Evolutionary conservation across 345 rosid species (phyloP), one percentile per base, ranked within the genome.

Genomic region (Eucalyptus paniculata): DNA sequence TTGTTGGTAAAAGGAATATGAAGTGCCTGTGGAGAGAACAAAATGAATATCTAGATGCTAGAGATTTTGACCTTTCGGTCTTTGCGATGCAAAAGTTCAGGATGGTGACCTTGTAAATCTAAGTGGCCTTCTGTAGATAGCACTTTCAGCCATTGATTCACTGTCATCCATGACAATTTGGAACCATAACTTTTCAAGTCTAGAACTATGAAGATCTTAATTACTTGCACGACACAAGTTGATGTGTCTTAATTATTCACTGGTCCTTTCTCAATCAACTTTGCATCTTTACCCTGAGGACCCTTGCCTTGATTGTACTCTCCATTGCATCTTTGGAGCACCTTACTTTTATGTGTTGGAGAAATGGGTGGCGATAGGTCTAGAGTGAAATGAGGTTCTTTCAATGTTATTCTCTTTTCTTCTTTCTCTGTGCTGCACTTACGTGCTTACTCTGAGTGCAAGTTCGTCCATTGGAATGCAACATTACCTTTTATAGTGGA

Each of bases 1-100:
- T 67, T 15, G 19, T n/a, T 0, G 0, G 6, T 67, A 32, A n/a
- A 32, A 67, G 40, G 0, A n/a, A n/a, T 16, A 67, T 67, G 80
- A 16, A 67, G 80, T 67, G 40, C 80, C 21, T 32, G 80, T 6
- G 80, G 80, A 67, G 80, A 60, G 80, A 67, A 17, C 19, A 67
- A 67, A 67, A 4, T 13, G 40, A 67, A 67, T 0, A 14, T 67
- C 37, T 28, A 65, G 77, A 16, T 15, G 40, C 40, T 65, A 67
- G 40, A 16, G 37, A n/a, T 67, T 67, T 67, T 67, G 40, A n/a
- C 0, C 19, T 40, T 32, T 65, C 2, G 21, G 28, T 28, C 82
- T n/a, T 67, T 54, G 65, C 44, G 0, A 67, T 16, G 77, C 15
- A 60, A 9, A 9, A 28, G 16, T 60, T 45, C 0, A 62, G 23